phyloP scores from a whole-genome alignment of 805 yeast genomes.

The Wickerhamiella nectarea region DNA sequence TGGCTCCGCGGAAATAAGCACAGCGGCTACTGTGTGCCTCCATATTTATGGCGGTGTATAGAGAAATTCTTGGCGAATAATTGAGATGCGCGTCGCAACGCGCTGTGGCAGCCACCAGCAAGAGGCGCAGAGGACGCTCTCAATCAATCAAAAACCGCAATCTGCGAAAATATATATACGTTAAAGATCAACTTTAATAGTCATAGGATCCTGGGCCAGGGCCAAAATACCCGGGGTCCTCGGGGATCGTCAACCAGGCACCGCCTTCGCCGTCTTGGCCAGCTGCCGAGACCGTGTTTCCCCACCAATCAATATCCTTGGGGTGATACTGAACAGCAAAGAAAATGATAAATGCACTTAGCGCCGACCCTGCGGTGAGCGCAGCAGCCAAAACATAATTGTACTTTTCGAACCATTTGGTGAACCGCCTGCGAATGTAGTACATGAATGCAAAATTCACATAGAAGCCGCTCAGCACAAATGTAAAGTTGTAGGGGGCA shows the following conservation, averaged over 20 bases:
- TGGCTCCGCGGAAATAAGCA: no score
- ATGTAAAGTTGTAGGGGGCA: conserved; percentile 18
- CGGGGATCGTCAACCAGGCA: conserved; percentile 14
- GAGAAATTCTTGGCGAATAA: no score
- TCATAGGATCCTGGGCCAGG: conserved; percentile 17
- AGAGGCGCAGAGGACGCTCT: no score
- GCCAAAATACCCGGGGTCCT: conserved; percentile 22
- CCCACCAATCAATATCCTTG: conserved; percentile 46
- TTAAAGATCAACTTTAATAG: not conserved
- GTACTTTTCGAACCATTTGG: conserved; percentile 41
- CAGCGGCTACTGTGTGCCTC: no score
- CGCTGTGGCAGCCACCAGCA: no score
- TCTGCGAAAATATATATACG: not conserved
- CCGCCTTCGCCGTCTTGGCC: conserved; percentile 17
- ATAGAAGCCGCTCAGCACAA: conserved; percentile 12
- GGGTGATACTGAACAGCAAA: conserved; percentile 35
- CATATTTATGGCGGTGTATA: no score
- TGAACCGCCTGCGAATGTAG: conserved; percentile 32
- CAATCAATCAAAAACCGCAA: no score
- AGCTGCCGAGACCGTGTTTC: conserved; percentile 28
- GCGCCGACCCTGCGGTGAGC: conserved; percentile 47
- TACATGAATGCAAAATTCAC: conserved; percentile 8
- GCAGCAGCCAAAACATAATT: conserved; percentile 43
- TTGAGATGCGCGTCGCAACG: no score
- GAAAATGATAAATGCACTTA: conserved; percentile 43